Conservation (phyloP, 1,284 basidiomycete genomes). For the Volvariella surrecta region DNA sequence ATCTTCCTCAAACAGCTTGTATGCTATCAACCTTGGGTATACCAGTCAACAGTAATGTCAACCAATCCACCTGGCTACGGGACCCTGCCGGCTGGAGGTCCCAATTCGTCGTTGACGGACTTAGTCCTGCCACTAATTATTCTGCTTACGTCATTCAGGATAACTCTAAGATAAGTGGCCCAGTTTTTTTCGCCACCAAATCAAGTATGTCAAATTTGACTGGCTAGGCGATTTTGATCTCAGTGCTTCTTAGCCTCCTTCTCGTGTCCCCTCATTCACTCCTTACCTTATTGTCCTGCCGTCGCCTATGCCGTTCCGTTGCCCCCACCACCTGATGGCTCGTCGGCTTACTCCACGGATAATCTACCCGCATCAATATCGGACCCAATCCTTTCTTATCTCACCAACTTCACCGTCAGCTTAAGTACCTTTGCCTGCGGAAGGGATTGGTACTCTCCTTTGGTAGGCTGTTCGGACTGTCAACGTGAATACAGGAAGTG, state of each 20-base stretch:
- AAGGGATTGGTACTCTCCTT: constrained; percentile 71
- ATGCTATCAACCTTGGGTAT: constrained; percentile 28
- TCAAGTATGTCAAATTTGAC: constrained; percentile 35
- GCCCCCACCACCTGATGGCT: constrained; percentile 32
- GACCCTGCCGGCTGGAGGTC: constrained; percentile 51
- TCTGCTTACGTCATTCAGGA: constrained; percentile 55
- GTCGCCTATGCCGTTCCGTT: constrained; percentile 67
- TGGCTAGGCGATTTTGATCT: constrained; percentile 1
- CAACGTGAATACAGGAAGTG: constrained; percentile 68
- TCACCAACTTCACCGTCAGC: constrained; percentile 68
- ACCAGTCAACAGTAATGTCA: constrained; percentile 26
- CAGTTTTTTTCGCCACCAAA: constrained; percentile 63
- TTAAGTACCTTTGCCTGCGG: constrained; percentile 73
- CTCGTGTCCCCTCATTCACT: constrained; percentile 63
- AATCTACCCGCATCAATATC: constrained; percentile 45
- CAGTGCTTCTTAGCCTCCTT: constrained; percentile 43
- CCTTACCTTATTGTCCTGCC: constrained; percentile 67
- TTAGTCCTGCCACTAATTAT: constrained; percentile 62
- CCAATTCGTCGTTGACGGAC: constrained; percentile 54
- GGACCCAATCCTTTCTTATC: constrained; percentile 42
- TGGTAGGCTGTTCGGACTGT: constrained; percentile 73
- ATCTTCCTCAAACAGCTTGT: constrained; percentile 50
- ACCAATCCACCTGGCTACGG: constrained; percentile 47
- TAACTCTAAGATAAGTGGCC: constrained; percentile 44
- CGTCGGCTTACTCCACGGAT: constrained; percentile 37